These are phyloP conservation scores for Boletus pseudo-olivaceus DNA, from an alignment of 768 basidiomycete genomes.

Conservation along the genomic window DNA sequence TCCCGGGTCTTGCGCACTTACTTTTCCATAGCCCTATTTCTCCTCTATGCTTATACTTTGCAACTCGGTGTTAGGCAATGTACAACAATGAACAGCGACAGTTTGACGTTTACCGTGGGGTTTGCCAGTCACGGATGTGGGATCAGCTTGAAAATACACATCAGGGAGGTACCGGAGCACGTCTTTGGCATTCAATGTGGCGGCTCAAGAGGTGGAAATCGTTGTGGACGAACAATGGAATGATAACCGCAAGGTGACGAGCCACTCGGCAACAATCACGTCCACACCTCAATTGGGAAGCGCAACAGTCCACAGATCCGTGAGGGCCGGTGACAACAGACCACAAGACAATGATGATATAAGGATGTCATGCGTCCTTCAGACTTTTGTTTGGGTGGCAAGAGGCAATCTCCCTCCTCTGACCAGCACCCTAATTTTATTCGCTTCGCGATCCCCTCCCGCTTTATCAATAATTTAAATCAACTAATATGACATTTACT, in stretches of 20 bases:
- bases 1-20: neutral
- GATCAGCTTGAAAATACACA: neutral
- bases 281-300: constrained; percentile 8
- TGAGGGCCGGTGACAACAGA: neutral
- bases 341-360: constrained; percentile 19
- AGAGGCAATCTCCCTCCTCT: neutral
- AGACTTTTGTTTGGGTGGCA: neutral
- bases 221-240: constrained; percentile 15
- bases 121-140: no score
- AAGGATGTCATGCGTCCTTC: constrained; percentile 6
- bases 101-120: neutral
- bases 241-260: constrained; percentile 1
- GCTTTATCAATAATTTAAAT: constrained; percentile 2
- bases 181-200: neutral
- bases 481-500: constrained; percentile 18
- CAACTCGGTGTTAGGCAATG: neutral
- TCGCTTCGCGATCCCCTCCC: neutral
- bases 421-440: neutral
- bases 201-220: neutral
- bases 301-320: neutral
- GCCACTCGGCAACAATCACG: constrained; percentile 21
- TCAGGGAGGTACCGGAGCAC: neutral
- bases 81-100: neutral
- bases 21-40: neutral
- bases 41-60: neutral